These are phyloP conservation scores for Nicotiana tomentosiformis DNA, from an alignment of 257 asterid genomes.

Conservation along the genomic window DNA sequence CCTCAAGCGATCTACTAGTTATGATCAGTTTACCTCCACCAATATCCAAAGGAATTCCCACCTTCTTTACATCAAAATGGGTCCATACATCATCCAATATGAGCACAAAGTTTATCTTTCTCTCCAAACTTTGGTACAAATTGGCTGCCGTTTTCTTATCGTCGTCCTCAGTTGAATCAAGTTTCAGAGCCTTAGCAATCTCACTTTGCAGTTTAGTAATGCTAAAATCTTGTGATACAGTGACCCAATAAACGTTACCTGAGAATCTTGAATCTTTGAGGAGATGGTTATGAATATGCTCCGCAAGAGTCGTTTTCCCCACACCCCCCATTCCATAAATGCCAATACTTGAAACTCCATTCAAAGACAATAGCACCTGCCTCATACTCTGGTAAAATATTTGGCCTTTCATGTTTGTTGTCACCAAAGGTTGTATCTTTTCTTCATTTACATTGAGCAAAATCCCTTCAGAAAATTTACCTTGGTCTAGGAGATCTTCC, in stretches of 20 bases:
- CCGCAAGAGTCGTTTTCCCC: not conserved
- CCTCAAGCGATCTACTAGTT: conserved; percentile 12
- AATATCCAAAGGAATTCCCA: not conserved
- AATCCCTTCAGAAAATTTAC: not conserved
- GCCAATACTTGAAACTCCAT: not conserved
- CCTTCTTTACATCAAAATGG: not conserved
- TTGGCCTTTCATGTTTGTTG: not conserved
- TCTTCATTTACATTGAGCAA: not conserved
- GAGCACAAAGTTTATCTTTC: not conserved
- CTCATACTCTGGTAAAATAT: not conserved
- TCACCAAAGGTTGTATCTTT: not conserved
- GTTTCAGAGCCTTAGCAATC: not conserved
- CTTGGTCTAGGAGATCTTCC: not conserved
- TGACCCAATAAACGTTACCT: not conserved
- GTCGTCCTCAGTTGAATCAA: not conserved
- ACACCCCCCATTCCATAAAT: not conserved
- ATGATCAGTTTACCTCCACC: conserved; percentile 14
- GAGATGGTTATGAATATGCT: not conserved
- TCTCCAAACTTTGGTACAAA: not conserved
- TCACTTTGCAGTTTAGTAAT: not conserved
- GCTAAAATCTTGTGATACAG: not conserved
- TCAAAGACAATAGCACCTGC: not conserved
- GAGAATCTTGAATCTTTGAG: not conserved
- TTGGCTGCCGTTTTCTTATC: not conserved
- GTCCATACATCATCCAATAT: conserved; percentile 20